Base-by-base conservation (phyloP, 352 stramenopile species). In the Phytopythium montanum region DNA sequence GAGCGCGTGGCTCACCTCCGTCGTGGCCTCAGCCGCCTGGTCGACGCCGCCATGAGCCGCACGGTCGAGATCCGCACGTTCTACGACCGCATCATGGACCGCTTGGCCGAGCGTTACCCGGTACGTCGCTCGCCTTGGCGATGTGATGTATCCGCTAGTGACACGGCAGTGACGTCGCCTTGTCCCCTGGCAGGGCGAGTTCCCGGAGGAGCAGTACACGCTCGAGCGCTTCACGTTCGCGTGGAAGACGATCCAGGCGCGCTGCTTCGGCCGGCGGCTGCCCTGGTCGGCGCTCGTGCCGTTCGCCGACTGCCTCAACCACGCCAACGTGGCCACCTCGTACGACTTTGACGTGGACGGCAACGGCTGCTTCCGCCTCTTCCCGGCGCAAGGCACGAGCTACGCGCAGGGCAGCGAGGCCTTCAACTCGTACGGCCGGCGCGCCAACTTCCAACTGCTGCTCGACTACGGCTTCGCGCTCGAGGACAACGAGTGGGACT, bases 381-480 rank as follows among this genome's bases (percentile, higher is more conserved):
- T 75, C 73, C 85, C 88, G 16, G 92, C 73, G 16, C 73, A 58
- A 9, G 60, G 53, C 8, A 96, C 75, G 28, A 52, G 55, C 49
- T 97, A 88, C 62, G 60, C 53, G 0, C 58, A 70, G 10, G 82
- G 84, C 4, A 46, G 56, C 16, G 92, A 98, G 66, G 87, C 94
- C 21, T 97, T 97, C 64, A 98, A 97, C 66, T 94, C 77, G 62
- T 98, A 98, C 67, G 92, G 92, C 0, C 75, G 89, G 4, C 72
- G 92, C 26, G 59, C 75, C 46, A 98, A 97, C 65, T 86, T 88
- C 44, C 84, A 94, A 66, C 66, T 98, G 28, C 70, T 97, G 36
- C 69, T 98, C 6, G 92, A 97, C 60, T 98, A 98, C 64, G 92
- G 92, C n/a, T 98, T 98, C 67, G 75, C 84, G 18, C 69, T 98